These are phyloP conservation scores for Boletus reticulatus DNA, from an alignment of 768 basidiomycete genomes.

Conservation along the genomic window DNA sequence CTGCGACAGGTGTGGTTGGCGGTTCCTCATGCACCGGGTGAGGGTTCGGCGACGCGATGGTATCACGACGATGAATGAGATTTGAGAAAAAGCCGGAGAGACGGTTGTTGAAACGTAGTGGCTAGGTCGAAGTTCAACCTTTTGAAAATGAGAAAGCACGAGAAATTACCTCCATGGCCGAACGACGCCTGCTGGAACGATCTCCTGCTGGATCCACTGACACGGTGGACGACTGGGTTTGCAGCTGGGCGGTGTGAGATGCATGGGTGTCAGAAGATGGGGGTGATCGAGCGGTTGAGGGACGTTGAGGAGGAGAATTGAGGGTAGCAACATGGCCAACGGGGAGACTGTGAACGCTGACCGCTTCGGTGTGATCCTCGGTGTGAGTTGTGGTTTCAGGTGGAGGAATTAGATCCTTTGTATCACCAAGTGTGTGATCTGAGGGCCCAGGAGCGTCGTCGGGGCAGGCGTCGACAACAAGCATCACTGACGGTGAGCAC, in stretches of 20 bases:
- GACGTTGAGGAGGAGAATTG: slow-evolving; percentile 32
- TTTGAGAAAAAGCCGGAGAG: slow-evolving; percentile 84
- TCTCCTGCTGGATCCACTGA: slow-evolving; percentile 30
- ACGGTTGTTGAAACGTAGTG: slow-evolving; percentile 66
- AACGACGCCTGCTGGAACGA: slow-evolving; percentile 46
- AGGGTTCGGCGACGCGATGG: slow-evolving; percentile 25
- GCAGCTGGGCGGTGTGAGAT: background rate
- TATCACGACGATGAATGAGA: slow-evolving; percentile 72
- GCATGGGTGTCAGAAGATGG: slow-evolving; percentile 4
- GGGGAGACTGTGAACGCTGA: slow-evolving; percentile 62
- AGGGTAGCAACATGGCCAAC: slow-evolving; percentile 47
- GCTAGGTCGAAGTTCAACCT: slow-evolving; percentile 15
- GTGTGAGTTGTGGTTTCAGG: background rate
- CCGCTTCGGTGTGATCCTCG: slow-evolving; percentile 43
- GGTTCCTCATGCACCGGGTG: slow-evolving; percentile 36
- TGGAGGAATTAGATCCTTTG: background rate
- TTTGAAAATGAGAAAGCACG: slow-evolving; percentile 5
- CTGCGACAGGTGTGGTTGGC: slow-evolving; percentile 25
- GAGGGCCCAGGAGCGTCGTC: slow-evolving; percentile 2
- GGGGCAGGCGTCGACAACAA: background rate
- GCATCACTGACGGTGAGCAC: background rate
- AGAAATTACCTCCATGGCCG: slow-evolving; percentile 53
- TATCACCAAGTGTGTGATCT: background rate
- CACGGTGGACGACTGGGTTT: slow-evolving; percentile 15
- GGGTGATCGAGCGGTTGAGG: slow-evolving; percentile 33